Evolutionary conservation across 129 eudicot species (phyloP).

Genomic region (Saposhnikovia divaricata): DNA sequence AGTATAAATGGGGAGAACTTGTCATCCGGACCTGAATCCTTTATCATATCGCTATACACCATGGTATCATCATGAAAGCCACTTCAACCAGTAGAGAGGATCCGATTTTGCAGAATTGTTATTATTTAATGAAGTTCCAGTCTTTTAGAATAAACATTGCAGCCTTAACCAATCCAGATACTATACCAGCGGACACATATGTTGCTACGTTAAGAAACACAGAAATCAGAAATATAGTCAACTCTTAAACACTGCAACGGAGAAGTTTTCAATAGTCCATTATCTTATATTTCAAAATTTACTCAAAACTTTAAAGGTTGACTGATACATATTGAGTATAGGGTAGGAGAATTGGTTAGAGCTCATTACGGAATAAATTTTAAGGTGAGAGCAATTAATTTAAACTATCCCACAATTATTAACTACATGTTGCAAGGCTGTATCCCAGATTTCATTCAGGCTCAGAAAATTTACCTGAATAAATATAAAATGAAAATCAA

Average conservation of each 20-base stretch:
- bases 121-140: slow-evolving; percentile 5
- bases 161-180: slow-evolving; percentile 7
- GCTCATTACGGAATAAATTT: background rate
- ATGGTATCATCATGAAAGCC: background rate
- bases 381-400: background rate
- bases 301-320: background rate
- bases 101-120: slow-evolving; percentile 10
- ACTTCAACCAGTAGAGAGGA: slow-evolving; percentile 10
- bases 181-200: background rate
- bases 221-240: background rate
- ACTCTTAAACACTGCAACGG: background rate
- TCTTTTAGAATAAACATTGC: background rate
- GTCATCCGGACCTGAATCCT: slow-evolving; percentile 22
- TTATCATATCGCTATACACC: background rate
- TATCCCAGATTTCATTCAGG: background rate
- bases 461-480: slow-evolving; percentile 35
- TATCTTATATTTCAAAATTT: background rate
- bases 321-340: background rate
- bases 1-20: slow-evolving; percentile 21
- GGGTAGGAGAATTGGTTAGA: background rate
- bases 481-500: slow-evolving; percentile 15
- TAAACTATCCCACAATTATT: background rate
- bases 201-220: slow-evolving; percentile 6
- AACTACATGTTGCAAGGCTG: background rate
- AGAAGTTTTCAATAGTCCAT: background rate